These are phyloP conservation scores for Plectosphaerella sp. DNA, from an alignment of 2,329 filamentous ascomycete genomes.

Conservation along the genomic window DNA sequence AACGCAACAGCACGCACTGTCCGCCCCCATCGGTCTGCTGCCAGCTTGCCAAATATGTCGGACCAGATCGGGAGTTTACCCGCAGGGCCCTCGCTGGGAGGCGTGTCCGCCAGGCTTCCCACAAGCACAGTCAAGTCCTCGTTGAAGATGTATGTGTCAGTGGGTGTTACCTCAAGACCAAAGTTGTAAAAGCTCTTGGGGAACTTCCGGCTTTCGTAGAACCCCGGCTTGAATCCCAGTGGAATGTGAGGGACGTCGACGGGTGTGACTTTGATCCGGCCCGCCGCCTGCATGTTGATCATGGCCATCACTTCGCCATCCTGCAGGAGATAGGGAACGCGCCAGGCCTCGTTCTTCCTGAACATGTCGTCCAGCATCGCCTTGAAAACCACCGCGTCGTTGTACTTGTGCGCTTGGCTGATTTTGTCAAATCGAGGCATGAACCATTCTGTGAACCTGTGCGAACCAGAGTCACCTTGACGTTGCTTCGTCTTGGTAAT, in stretches of 20 bases:
- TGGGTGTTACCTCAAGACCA: slow-evolving; percentile 55
- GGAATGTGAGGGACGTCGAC: slow-evolving; percentile 57
- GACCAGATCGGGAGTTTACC: slow-evolving; percentile 67
- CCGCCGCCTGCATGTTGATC: slow-evolving; percentile 58
- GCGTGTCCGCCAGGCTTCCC: slow-evolving; percentile 25
- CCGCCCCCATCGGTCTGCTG: slow-evolving; percentile 59
- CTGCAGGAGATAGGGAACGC: slow-evolving; percentile 51
- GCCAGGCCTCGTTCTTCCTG: slow-evolving; percentile 31
- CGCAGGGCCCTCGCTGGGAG: slow-evolving; percentile 35
- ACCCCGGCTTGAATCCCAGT: slow-evolving; percentile 66
- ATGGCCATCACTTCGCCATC: slow-evolving; percentile 65
- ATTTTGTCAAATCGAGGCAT: slow-evolving; percentile 51
- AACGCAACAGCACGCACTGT: slow-evolving; percentile 60
- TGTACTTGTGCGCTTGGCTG: slow-evolving; percentile 48
- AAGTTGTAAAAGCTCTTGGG: slow-evolving; percentile 64
- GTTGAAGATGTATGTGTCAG: slow-evolving; percentile 52
- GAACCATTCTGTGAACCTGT: slow-evolving; percentile 58
- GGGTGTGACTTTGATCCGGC: slow-evolving; percentile 49
- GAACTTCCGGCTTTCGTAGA: slow-evolving; percentile 67
- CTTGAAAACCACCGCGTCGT: slow-evolving; percentile 58
- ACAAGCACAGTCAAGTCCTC: slow-evolving; percentile 40
- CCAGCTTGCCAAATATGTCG: slow-evolving; percentile 59
- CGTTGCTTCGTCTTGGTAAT: slow-evolving; percentile 57
- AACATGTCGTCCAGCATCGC: slow-evolving; percentile 53
- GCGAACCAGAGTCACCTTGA: slow-evolving; percentile 55